Base-by-base conservation (phyloP, 805 yeast species). In the Saturnispora diversa region DNA sequence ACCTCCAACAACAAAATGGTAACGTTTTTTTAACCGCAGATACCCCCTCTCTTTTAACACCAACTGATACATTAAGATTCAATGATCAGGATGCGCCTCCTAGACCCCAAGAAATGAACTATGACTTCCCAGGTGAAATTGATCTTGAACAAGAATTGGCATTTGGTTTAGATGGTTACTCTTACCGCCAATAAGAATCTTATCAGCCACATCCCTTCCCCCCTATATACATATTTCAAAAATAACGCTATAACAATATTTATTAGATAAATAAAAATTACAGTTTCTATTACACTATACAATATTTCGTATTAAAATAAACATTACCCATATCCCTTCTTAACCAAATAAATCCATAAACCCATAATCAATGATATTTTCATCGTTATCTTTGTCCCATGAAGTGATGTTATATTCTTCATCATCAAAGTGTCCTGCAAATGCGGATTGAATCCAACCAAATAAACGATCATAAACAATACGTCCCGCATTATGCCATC, bases 401-500 rank as follows among this genome's bases (percentile, higher is more conserved):
- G 21, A 13, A 5, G 38, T 25, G 12, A 23, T 22, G 20, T 16
- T n/a, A 21, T 33, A 30, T 19, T 11, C 23, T n/a, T 34, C 16
- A 9, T 47, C 45, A 19, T 57, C 66, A 48, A 65, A 72, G 16
- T 58, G 63, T 2, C 79, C 80, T 15, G 51, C 58, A 51, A 76
- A 83, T 0, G 88, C 88, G 44, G 66, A 64, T 39, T 58, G 59
- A 31, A 80, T 60, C 94, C 94, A 84, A 39, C 58, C 58, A 19
- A 81, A 57, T 29, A 84, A 60, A 58, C 76, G 76, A 55, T 83
- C 84, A 55, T 72, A 82, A 15, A 84, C 79, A 7, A 84, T 73
- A n/a, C 54, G 64, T 50, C 75, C 72, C 2, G 85, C 90, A 56
- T 83, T 80, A 55, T 84, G 90, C 59, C 73, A 78, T 33, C 74